Percentiles rank a stretch among this genome's conserved stretches.
These are phyloP conservation scores for Biscogniauxia sp. DNA, from an alignment of 2,329 filamentous ascomycete genomes.

Conservation along the genomic window DNA sequence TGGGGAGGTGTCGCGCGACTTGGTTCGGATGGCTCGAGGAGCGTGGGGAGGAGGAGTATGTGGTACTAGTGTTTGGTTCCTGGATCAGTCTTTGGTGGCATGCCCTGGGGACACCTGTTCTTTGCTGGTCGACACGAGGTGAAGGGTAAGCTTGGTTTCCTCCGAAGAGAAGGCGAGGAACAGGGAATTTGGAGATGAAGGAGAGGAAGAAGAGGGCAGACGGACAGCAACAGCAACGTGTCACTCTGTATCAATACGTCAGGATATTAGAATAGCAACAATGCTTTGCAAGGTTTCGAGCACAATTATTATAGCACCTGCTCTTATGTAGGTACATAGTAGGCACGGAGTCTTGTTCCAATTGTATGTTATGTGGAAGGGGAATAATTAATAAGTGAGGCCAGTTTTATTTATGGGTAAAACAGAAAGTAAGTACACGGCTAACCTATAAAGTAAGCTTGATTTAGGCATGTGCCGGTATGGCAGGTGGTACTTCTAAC, in stretches of 20 bases:
- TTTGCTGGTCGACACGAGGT: neutral
- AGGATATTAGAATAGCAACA: neutral
- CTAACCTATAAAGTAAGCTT: neutral
- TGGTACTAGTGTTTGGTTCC: neutral
- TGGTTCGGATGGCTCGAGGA: neutral
- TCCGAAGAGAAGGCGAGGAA: neutral
- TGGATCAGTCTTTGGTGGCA: neutral
- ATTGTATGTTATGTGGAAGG: neutral
- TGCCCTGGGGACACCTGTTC: conserved; percentile 4
- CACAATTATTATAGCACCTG: neutral
- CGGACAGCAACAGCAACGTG: neutral
- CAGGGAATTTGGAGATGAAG: neutral
- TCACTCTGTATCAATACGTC: neutral
- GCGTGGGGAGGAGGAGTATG: neutral
- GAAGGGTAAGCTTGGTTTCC: neutral
- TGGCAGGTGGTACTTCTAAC: neutral
- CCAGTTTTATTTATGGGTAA: neutral
- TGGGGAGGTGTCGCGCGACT: neutral
- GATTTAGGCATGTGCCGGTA: neutral
- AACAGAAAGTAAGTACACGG: neutral
- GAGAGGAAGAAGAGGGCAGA: neutral
- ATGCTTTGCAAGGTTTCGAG: neutral
- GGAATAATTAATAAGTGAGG: neutral
- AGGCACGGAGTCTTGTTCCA: too few relatives aligned
- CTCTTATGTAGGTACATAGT: too few relatives aligned